Percentiles rank a stretch among this genome's conserved stretches.
Conservation (phyloP, 306 rosid species). For the Pueraria montana region DNA sequence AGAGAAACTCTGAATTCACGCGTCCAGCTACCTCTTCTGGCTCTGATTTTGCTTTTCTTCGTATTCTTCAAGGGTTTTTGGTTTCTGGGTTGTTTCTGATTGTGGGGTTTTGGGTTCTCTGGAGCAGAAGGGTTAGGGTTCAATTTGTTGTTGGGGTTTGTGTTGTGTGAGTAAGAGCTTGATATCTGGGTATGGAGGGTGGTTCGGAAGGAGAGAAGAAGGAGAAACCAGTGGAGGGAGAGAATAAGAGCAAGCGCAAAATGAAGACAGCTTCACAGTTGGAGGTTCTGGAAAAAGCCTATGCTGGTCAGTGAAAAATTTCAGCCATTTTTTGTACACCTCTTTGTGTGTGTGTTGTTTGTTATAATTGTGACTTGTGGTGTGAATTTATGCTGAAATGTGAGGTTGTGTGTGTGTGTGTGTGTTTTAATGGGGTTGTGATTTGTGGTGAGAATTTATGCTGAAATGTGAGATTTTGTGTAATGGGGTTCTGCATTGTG, state of each 20-base stretch:
- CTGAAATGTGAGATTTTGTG: slow-evolving; percentile 40
- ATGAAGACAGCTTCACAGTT: slow-evolving; percentile 80
- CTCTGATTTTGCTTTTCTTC: slow-evolving; percentile 22
- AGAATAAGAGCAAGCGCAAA: slow-evolving; percentile 74
- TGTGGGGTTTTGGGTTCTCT: not conserved
- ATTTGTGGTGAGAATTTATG: slow-evolving; percentile 20
- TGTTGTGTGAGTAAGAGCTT: slow-evolving; percentile 35
- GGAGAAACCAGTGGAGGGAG: slow-evolving; percentile 51
- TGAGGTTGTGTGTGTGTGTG: not conserved
- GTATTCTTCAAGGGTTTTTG: slow-evolving; percentile 14
- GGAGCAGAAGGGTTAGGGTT: not conserved
- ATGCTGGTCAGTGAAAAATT: slow-evolving; percentile 59
- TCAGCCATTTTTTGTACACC: not conserved
- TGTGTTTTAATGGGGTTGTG: not conserved
- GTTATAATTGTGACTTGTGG: not conserved
- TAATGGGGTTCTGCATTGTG: slow-evolving; percentile 19
- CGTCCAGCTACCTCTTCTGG: slow-evolving; percentile 23
- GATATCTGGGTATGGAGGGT: slow-evolving; percentile 63
- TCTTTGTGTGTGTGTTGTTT: not conserved
- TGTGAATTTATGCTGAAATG: not conserved
- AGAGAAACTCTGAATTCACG: slow-evolving; percentile 49
- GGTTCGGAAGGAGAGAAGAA: slow-evolving; percentile 69
- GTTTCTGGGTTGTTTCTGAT: slow-evolving; percentile 31
- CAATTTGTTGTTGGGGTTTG: not conserved
- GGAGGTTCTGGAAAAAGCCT: slow-evolving; percentile 74